Base-by-base conservation (phyloP, 495 filamentous ascomycete species). In the Clohesyomyces aquaticus region DNA sequence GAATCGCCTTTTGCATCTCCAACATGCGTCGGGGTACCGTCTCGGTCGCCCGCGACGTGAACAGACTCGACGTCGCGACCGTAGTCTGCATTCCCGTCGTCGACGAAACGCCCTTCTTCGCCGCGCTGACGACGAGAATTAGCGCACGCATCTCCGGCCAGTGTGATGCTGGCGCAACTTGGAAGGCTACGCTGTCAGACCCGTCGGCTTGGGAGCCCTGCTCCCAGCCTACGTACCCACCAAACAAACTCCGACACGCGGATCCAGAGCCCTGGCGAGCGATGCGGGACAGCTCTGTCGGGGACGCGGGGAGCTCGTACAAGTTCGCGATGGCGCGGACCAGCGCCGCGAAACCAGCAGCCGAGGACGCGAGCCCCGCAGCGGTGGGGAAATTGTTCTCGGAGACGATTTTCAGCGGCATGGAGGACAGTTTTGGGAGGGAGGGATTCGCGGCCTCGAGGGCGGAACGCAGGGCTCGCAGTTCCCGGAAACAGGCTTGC, bases 381-480 rank as follows among this genome's bases (percentile, higher is more conserved):
- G 94, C 94, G 23, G 94, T 98, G 55, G 94, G 94, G 84, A 98
- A 98, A 81, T n/a, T 98, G 83, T 98, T 98, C 76, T 91, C 87
- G 61, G 88, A 91, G 55, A 93, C 91, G 63, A 98, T 86, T 45
- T 87, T 87, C 54, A 98, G 84, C 22, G 88, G 86, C 65, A 86
- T 80, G 51, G 77, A 72, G 21, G 89, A 88, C 49, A 98, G 83
- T 70, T 88, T 88, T 4, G 94, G 91, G 19, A 95, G 82, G n/a
- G n/a, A 84, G 0, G 85, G 67, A 72, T 96, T 78, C 45, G 81
- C 75, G 52, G 79, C 78, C 73, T 98, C 94, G 74, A 97, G 81
- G 10, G 80, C 75, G 43, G 85, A 77, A 61, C 94, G 89, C 16
- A 91, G 87, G 50, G 84, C 67, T 63, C 92, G 91, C 4, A 98